Evolutionary conservation across 78 protist genomes (phyloP).

Genomic region (Dictyostelium firmibasis): DNA sequence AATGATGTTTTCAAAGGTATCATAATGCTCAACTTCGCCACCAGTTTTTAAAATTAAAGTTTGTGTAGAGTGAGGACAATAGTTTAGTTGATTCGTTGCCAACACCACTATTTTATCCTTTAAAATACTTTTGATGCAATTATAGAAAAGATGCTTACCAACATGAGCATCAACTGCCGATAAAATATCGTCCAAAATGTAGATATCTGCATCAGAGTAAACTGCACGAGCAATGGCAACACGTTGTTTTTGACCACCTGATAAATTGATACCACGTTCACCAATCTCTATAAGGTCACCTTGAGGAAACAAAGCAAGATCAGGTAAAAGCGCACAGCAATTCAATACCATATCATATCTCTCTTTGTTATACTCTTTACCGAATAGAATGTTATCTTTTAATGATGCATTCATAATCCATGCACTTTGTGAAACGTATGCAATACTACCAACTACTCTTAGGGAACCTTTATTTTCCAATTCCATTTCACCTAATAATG

Average conservation of each 20-base stretch:
- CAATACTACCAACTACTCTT: slow-evolving; percentile 69
- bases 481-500: slow-evolving; percentile 86
- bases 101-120: slow-evolving; percentile 78
- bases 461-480: not conserved
- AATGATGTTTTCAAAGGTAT: not conserved
- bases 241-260: slow-evolving; percentile 95
- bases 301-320: slow-evolving; percentile 76
- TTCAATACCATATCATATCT: slow-evolving; percentile 61
- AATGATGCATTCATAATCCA: slow-evolving; percentile 93
- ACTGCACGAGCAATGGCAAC: slow-evolving; percentile 94
- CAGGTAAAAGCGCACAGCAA: slow-evolving; percentile 87
- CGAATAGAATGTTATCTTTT: slow-evolving; percentile 92
- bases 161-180: slow-evolving; percentile 94
- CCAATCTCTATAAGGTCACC: slow-evolving; percentile 95
- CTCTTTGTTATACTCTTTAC: slow-evolving; percentile 59
- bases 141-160: slow-evolving; percentile 81
- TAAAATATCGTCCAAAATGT: slow-evolving; percentile 93
- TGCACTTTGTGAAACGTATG: slow-evolving; percentile 93
- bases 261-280: slow-evolving; percentile 96
- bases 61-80: slow-evolving; percentile 70
- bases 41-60: not conserved
- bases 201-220: slow-evolving; percentile 87
- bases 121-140: slow-evolving; percentile 55
- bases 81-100: slow-evolving; percentile 83
- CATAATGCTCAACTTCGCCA: slow-evolving; percentile 24